Evolutionary conservation across 176 grass and related monocot genomes (phyloP), one percentile per base, ranked within the genome.

Genomic region (Thinopyrum elongatum): DNA sequence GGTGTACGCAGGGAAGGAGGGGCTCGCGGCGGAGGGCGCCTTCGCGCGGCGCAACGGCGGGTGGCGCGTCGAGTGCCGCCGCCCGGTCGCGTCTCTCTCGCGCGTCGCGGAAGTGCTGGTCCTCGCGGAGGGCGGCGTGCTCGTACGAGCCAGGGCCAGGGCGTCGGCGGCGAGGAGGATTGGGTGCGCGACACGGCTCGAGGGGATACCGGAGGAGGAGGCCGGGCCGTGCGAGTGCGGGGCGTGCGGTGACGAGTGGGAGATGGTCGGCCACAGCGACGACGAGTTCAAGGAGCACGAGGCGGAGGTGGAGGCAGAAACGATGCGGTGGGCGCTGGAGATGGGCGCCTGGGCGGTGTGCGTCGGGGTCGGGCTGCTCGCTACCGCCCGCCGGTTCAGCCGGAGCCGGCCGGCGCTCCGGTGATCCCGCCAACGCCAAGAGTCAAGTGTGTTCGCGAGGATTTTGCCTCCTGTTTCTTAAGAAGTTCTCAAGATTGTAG

Each of bases 311-410:
- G 89, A 85, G 77, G 19, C 2, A 15, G 94, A 91, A 53, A 81
- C 81, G 17, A 27, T 89, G 77, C 80, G 70, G 67, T 91, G 91
- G 94, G 94, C 85, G 34, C 80, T 91, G 65, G 94, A 94, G 82
- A 74, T 93, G 82, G 92, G 92, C 19, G 80, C 89, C 0, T 93
- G 88, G 92, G 90, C 85, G 25, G 84, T 87, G 28, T 90, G 88
- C 83, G 83, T 97, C 25, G 86, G 88, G 8, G 86, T 91, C 17
- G 89, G 90, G 0, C 33, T 95, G 44, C 74, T 92, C 70, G 86
- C 90, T 68, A 86, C 93, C 10, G 77, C 81, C 9, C 25, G 84
- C 6, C 59, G 68, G 0, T 79, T 92, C 34, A 42, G 80, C 1
- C 73, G 77, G 31, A 92, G 82, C 26, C 78, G 73, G 4, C 31